Base-by-base conservation (phyloP, 768 basidiomycete species). In the Mycena indigotica region DNA sequence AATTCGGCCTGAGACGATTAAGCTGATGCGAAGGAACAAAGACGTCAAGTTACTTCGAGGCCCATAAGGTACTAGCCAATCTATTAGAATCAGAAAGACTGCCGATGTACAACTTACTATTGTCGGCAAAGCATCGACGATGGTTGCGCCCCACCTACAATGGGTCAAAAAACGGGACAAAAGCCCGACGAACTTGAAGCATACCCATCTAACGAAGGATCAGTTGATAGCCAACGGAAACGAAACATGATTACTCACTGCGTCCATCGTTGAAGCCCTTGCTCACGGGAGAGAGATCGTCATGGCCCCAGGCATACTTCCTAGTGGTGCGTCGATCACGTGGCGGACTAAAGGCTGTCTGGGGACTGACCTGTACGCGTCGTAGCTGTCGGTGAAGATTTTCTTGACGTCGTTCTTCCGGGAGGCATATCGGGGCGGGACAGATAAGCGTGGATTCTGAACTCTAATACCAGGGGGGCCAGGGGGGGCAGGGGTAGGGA, bases 351-450 rank as follows among this genome's bases (percentile, higher is more conserved):
- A n/a, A n/a, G n/a, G n/a, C 73, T n/a, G n/a, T n/a, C n/a, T n/a
- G n/a, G n/a, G n/a, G n/a, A n/a, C n/a, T n/a, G 23, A 84, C 86
- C 73, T 79, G 71, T 89, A 89, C 15, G 84, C 79, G 5, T 67
- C 56, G 60, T 87, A 87, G 50, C 81, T 83, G 21, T 73, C 70
- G 1, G 56, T 58, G 67, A 88, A 86, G 25, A 87, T 75, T 25
- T 77, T 56, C 63, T 75, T 73, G 10, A 84, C 83, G 41, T 44
- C 41, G 8, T 6, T 19, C 8, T 8, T 8, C 8, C 41, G 12
- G 41, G 15, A 21, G 15, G 12, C 23, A 21, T 44, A 44, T 12
- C 8, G n/a, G 41, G 8, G 12, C 15, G 41, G 41, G n/a, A 44
- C 41, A 8, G 12, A 16, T 12, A 44, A 21, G 21, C 41, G 15